Conservation (phyloP, 2,329 filamentous ascomycete species). For the Capronia epimyces region DNA sequence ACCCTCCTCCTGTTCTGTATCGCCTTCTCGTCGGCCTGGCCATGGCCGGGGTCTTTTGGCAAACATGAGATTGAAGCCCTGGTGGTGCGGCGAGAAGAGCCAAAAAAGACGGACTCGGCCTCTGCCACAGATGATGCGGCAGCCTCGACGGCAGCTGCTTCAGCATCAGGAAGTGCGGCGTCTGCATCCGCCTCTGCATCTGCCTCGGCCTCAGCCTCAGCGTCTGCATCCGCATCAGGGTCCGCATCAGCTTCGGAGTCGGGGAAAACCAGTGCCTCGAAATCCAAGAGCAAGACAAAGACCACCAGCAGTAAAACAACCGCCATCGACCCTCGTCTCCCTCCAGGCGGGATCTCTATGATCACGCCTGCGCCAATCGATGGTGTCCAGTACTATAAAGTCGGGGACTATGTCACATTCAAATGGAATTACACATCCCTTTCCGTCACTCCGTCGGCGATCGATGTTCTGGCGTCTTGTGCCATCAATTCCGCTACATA, state of each 20-base stretch:
- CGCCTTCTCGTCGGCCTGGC: constrained; percentile 31
- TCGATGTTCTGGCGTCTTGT: constrained; percentile 60
- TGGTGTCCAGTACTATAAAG: constrained; percentile 57
- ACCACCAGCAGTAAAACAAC: constrained; percentile 32
- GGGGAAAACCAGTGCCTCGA: constrained; percentile 13
- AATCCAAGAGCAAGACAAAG: constrained; percentile 14
- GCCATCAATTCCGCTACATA: constrained; percentile 55
- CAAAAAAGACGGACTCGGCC: constrained; percentile 6
- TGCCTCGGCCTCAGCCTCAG: neutral
- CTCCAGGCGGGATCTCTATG: constrained; percentile 57
- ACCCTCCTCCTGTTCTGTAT: constrained; percentile 28
- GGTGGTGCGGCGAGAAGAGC: constrained; percentile 28
- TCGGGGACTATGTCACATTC: constrained; percentile 58
- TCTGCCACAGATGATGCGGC: constrained; percentile 9
- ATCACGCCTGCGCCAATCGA: constrained; percentile 51
- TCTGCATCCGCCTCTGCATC: neutral
- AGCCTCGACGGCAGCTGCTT: constrained; percentile 5
- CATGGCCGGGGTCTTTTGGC: constrained; percentile 30
- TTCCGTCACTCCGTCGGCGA: constrained; percentile 51
- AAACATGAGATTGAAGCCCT: constrained; percentile 22
- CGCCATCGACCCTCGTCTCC: constrained; percentile 50
- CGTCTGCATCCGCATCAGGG: constrained; percentile 7
- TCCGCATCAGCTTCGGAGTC: constrained; percentile 12
- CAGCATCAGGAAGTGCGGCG: neutral
- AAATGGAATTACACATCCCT: constrained; percentile 63